These are phyloP conservation scores for Colletotrichum sp. DNA, from an alignment of 2,329 filamentous ascomycete genomes.

Conservation along the genomic window DNA sequence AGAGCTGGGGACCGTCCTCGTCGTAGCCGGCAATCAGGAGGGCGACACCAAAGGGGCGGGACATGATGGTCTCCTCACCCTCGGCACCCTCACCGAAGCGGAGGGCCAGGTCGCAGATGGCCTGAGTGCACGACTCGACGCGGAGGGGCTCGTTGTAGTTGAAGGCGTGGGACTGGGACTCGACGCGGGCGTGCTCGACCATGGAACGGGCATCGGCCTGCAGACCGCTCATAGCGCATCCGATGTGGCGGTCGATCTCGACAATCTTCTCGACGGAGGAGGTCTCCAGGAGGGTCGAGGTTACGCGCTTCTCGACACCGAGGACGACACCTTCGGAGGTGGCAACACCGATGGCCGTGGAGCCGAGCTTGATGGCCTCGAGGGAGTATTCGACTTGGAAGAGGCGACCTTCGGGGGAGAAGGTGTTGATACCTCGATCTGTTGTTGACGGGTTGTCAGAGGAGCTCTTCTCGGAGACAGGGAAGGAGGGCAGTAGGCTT, in stretches of 20 bases:
- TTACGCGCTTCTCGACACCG: constrained; percentile 98
- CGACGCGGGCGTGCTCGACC: constrained; percentile 97
- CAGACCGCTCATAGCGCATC: constrained; percentile 97
- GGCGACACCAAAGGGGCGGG: constrained; percentile 93
- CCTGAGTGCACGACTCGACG: constrained; percentile 98
- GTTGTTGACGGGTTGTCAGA: constrained; percentile 28
- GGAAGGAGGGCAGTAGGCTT: constrained; percentile 45
- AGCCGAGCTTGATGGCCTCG: constrained; percentile 99
- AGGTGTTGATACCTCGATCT: constrained; percentile 64
- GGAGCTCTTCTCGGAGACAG: constrained; percentile 33
- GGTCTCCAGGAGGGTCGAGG: constrained; percentile 94
- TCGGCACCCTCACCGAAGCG: constrained; percentile 97
- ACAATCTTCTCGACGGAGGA: constrained; percentile 99
- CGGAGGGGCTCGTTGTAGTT: constrained; percentile 96
- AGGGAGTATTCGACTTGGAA: constrained; percentile 99
- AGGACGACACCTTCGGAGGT: constrained; percentile 95
- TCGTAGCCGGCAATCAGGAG: constrained; percentile 96
- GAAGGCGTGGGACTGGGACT: constrained; percentile 96
- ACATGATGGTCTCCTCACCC: constrained; percentile 99
- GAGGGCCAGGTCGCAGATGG: constrained; percentile 95
- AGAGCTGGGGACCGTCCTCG: constrained; percentile 95
- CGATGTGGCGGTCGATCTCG: constrained; percentile 98
- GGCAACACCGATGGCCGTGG: constrained; percentile 96
- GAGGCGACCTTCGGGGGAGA: constrained; percentile 98
- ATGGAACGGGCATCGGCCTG: constrained; percentile 98